Evolutionary conservation across 148 eudicot species (phyloP).

Genomic region (Chenopodium formosanum): DNA sequence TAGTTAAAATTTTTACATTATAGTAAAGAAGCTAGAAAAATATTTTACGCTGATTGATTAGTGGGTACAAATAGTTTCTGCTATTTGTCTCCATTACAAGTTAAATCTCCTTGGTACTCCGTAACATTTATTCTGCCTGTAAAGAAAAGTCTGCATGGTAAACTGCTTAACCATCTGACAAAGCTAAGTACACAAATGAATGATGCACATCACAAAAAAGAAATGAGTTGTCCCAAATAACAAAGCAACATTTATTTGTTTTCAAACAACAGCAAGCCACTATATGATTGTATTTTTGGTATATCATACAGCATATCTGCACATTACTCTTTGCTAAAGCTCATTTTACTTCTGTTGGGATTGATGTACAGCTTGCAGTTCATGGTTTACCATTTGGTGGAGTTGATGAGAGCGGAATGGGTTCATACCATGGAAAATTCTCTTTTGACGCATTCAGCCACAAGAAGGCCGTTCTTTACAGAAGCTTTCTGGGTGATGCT

Average conservation of each 20-base stretch:
- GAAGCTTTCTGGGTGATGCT: constrained; percentile 56
- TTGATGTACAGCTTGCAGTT: constrained; percentile 44
- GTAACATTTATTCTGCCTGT: no score
- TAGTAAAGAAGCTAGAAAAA: not conserved
- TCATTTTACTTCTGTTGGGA: not conserved
- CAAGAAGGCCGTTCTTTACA: constrained; percentile 63
- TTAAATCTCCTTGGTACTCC: not conserved
- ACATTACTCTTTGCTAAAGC: not conserved
- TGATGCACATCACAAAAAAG: no score
- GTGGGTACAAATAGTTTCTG: not conserved
- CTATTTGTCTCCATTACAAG: not conserved
- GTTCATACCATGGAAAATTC: constrained; percentile 77
- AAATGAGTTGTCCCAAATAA: not conserved
- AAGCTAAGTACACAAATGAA: no score
- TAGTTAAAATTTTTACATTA: no score
- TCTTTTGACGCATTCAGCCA: constrained; percentile 86
- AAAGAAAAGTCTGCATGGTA: no score
- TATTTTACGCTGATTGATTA: not conserved
- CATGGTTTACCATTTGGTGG: constrained; percentile 79
- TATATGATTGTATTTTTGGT: not conserved
- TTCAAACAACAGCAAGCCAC: no score
- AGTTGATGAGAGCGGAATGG: constrained; percentile 87
- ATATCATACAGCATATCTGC: not conserved
- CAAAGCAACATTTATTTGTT: not conserved
- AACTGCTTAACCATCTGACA: no score